Conservation (phyloP, 2,329 filamentous ascomycete species). For the Sphaerostilbella broomeana region DNA sequence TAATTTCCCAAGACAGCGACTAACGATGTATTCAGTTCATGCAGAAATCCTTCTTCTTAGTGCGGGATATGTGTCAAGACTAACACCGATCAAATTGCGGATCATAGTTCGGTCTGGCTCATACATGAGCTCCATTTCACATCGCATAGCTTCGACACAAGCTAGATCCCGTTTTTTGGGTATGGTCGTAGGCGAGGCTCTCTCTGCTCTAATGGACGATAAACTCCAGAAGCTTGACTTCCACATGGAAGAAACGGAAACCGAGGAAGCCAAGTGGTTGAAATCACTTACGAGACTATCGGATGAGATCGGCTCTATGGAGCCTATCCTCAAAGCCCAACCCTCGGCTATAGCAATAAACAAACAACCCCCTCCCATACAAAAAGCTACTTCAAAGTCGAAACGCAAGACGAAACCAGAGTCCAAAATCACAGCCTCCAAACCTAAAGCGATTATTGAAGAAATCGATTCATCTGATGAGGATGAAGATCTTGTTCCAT, state of each 20-base stretch:
- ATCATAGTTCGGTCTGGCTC: constrained; percentile 63
- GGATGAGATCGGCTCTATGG: constrained; percentile 56
- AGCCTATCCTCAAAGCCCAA: constrained; percentile 37
- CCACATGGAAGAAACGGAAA: constrained; percentile 70
- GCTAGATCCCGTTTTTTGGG: constrained; percentile 72
- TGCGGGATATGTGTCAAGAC: constrained; percentile 67
- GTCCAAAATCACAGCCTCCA: constrained; percentile 23
- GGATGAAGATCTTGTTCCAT: constrained; percentile 63
- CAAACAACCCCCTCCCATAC: constrained; percentile 7
- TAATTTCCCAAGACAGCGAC: constrained; percentile 10
- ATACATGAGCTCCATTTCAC: constrained; percentile 77
- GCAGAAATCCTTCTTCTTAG: constrained; percentile 71
- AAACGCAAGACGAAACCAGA: constrained; percentile 27
- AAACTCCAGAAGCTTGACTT: constrained; percentile 72
- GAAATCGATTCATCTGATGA: constrained; percentile 57
- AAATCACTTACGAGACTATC: constrained; percentile 55
- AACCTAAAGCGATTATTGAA: constrained; percentile 50
- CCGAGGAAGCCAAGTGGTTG: constrained; percentile 68
- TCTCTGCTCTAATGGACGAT: constrained; percentile 58
- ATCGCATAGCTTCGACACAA: constrained; percentile 73
- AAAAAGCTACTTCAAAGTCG: constrained; percentile 15
- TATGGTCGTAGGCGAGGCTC: constrained; percentile 75
- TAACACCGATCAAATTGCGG: constrained; percentile 58
- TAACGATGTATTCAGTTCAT: constrained; percentile 53
- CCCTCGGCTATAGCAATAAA: constrained; percentile 4